Evolutionary conservation across 2,329 filamentous ascomycete genomes (phyloP).

Genomic region (Xylariomycetidae sp.): DNA sequence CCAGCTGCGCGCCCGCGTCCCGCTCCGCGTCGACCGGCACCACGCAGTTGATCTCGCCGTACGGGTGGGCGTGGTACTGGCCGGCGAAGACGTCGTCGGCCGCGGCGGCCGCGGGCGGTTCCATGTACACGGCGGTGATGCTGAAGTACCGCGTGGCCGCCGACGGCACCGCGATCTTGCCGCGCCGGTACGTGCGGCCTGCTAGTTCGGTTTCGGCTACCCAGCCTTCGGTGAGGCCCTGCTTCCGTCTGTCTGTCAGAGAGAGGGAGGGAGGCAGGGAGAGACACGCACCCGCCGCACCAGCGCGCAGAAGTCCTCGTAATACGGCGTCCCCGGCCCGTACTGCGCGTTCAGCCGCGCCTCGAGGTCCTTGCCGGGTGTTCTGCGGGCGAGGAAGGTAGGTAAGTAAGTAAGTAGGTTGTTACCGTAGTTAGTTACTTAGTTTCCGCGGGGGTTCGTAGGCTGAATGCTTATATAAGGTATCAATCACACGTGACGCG

Average conservation of each 20-base stretch:
- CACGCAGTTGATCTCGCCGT: constrained; percentile 51
- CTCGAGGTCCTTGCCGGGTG: constrained; percentile 40
- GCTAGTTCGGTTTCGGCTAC: constrained; percentile 36
- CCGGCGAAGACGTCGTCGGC: constrained; percentile 41
- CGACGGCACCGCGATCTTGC: constrained; percentile 39
- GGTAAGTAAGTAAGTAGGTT: too few relatives aligned
- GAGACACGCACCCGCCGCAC: too few relatives aligned
- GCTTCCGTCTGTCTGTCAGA: too few relatives aligned
- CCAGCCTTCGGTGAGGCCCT: constrained; percentile 39
- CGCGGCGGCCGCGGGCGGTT: too few relatives aligned
- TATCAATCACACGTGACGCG: too few relatives aligned
- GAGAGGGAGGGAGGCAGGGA: too few relatives aligned
- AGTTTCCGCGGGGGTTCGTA: too few relatives aligned
- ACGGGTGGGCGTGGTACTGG: constrained; percentile 48
- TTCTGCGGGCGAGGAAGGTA: constrained; percentile 18
- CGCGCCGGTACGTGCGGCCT: constrained; percentile 40
- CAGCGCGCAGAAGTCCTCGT: constrained; percentile 34
- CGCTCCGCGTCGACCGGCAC: constrained; percentile 37
- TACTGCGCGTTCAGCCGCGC: constrained; percentile 35
- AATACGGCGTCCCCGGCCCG: constrained; percentile 35
- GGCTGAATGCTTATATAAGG: too few relatives aligned
- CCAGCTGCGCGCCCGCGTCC: constrained; percentile 36
- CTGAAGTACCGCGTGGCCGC: constrained; percentile 44
- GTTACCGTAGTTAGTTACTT: too few relatives aligned
- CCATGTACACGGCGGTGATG: constrained; percentile 53